phyloP scores from a whole-genome alignment of 2,329 filamentous ascomycete genomes.

The Metarhizium album region DNA sequence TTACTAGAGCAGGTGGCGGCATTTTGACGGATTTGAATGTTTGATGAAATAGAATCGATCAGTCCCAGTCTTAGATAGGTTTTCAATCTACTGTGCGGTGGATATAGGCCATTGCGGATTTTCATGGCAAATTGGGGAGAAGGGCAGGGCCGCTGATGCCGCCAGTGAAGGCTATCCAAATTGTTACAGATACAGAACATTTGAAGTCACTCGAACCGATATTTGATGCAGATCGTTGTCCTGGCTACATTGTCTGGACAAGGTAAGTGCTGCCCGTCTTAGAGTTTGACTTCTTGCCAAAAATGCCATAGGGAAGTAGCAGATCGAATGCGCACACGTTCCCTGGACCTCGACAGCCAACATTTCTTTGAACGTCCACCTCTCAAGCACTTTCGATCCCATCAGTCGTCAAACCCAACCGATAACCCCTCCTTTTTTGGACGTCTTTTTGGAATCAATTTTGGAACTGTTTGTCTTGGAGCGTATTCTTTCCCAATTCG shows the following conservation, averaged over 20 bases:
- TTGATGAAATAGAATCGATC: background rate
- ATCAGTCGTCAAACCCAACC: background rate
- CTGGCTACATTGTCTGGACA: background rate
- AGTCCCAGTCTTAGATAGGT: background rate
- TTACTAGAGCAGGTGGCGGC: background rate
- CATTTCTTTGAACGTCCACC: background rate
- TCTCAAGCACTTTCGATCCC: background rate
- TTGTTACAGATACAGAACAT: no score
- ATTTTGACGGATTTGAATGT: background rate
- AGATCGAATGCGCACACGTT: background rate
- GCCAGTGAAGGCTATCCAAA: no score
- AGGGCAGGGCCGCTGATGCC: background rate
- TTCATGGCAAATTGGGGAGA: background rate
- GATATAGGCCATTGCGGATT: background rate
- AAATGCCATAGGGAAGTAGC: background rate
- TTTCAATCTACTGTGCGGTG: background rate
- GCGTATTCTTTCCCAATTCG: constrained; percentile 11
- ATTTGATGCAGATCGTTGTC: background rate
- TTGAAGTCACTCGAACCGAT: background rate
- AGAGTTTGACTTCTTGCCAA: background rate
- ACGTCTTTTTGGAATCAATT: constrained; percentile 13
- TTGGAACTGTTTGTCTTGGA: constrained; percentile 16
- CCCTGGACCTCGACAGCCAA: background rate
- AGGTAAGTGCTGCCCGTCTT: background rate
- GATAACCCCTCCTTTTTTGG: constrained; percentile 4